Evolutionary conservation across 2,329 filamentous ascomycete species (phyloP).

Genomic region (Aureobasidium subglaciale): DNA sequence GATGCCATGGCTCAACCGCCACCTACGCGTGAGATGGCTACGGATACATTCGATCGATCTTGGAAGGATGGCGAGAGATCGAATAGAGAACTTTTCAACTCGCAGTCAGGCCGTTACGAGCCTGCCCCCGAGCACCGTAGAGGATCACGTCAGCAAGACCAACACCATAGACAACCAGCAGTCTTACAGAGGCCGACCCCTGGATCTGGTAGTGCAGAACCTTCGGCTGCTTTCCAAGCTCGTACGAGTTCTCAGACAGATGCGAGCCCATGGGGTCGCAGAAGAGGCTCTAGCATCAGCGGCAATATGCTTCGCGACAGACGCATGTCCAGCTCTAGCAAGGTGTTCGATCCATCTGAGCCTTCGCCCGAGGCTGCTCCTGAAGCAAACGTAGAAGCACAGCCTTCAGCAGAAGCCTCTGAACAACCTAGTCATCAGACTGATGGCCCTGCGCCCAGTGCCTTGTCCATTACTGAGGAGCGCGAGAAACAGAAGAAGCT

Average conservation of each 20-base stretch:
- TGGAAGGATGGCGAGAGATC: slow-evolving; percentile 65
- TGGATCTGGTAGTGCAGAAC: slow-evolving; percentile 66
- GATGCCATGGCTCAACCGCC: slow-evolving; percentile 28
- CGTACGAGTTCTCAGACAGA: slow-evolving; percentile 60
- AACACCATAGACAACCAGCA: slow-evolving; percentile 62
- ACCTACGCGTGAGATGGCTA: slow-evolving; percentile 74
- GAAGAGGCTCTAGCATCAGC: slow-evolving; percentile 84
- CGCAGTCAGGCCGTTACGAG: slow-evolving; percentile 89
- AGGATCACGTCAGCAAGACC: slow-evolving; percentile 60
- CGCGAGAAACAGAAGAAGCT: slow-evolving; percentile 29
- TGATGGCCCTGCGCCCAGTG: slow-evolving; percentile 16
- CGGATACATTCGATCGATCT: slow-evolving; percentile 84
- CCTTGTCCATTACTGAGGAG: slow-evolving; percentile 16
- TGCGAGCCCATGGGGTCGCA: slow-evolving; percentile 57
- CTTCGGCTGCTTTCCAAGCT: slow-evolving; percentile 80
- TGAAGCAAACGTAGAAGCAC: slow-evolving; percentile 20
- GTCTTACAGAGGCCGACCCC: slow-evolving; percentile 67
- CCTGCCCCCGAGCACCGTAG: slow-evolving; percentile 71
- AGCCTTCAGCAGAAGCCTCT: slow-evolving; percentile 24
- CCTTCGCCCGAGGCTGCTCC: slow-evolving; percentile 19
- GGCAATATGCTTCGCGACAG: slow-evolving; percentile 59
- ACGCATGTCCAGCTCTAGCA: slow-evolving; percentile 51
- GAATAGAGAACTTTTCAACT: slow-evolving; percentile 80
- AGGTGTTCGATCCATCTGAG: slow-evolving; percentile 29
- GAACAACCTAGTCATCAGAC: slow-evolving; percentile 12